A percentile compares a stretch with the other conserved stretches of the same genome.
Conservation (phyloP, 352 stramenopile species). For the Phytophthora colocasiae region DNA sequence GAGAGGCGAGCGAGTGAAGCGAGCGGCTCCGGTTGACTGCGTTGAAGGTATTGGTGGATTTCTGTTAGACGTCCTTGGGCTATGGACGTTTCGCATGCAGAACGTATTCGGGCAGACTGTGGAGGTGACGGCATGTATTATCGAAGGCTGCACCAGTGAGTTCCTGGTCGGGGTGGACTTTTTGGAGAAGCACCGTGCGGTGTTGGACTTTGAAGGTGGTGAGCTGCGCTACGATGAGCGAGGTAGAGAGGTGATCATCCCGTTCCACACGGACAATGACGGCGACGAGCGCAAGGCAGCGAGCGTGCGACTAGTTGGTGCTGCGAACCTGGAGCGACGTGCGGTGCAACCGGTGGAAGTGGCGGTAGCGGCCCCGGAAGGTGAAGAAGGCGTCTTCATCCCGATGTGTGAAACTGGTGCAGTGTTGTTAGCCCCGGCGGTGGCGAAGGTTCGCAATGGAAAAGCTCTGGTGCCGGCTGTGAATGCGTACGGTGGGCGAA, state of each 20-base stretch:
- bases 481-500: neutral
- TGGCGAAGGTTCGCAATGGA: neutral
- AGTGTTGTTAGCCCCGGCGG: constrained; percentile 2
- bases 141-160: too few species aligned
- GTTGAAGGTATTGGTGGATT: too few species aligned
- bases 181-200: too few species aligned
- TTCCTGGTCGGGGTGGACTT: too few species aligned
- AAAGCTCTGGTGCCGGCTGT: neutral
- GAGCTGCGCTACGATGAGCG: too few species aligned
- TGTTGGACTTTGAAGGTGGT: too few species aligned
- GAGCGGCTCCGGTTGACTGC: too few species aligned
- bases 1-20: too few species aligned
- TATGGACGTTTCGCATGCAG: too few species aligned
- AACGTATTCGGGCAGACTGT: too few species aligned
- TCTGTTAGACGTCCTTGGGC: too few species aligned
- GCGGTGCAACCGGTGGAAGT: constrained; percentile 4
- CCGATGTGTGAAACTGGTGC: neutral
- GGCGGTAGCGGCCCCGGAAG: neutral
- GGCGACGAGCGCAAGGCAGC: neutral
- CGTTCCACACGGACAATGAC: neutral
- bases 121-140: too few species aligned
- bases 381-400: neutral
- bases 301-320: neutral
- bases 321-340: neutral
- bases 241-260: neutral